Conservation (phyloP, 108 stramenopile species). For the Nitzschia putrida region DNA sequence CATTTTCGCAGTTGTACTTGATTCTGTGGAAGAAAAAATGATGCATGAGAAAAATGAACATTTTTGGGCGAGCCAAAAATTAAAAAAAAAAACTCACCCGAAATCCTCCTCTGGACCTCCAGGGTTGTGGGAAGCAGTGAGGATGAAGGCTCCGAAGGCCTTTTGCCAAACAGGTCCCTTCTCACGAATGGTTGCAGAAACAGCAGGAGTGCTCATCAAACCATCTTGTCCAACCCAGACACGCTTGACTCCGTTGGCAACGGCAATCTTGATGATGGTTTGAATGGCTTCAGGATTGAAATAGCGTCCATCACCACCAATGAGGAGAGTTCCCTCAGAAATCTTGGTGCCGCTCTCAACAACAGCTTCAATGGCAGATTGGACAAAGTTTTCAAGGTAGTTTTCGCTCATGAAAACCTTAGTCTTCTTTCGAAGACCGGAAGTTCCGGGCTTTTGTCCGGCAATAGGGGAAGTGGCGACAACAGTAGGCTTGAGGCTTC, state of each 20-base stretch:
- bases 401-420: slow-evolving; percentile 91
- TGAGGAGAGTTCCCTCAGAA: slow-evolving; percentile 86
- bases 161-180: slow-evolving; percentile 94
- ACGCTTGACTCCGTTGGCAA: slow-evolving; percentile 93
- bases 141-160: slow-evolving; percentile 96
- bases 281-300: slow-evolving; percentile 96
- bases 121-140: slow-evolving; percentile 99
- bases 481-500: slow-evolving; percentile 71
- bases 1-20: slow-evolving; percentile 99
- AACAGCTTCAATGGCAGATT: slow-evolving; percentile 93
- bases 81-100: slow-evolving; percentile 47
- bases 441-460: slow-evolving; percentile 99
- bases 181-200: slow-evolving; percentile 96
- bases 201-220: slow-evolving; percentile 97
- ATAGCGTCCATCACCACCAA: slow-evolving; percentile 99
- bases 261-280: slow-evolving; percentile 94
- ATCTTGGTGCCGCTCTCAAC: slow-evolving; percentile 84
- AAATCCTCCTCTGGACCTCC: slow-evolving; percentile 99
- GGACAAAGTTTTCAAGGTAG: slow-evolving; percentile 99
- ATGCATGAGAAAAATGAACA: background rate
- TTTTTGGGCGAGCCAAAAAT: background rate
- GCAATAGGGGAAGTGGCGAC: slow-evolving; percentile 89
- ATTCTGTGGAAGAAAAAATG: slow-evolving; percentile 46
- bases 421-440: slow-evolving; percentile 99
- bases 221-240: slow-evolving; percentile 98